A percentile compares a stretch with the other conserved stretches of the same genome.
Evolutionary conservation across 2,329 filamentous ascomycete genomes (phyloP).

Genomic region (Sporothrix variecibatus): DNA sequence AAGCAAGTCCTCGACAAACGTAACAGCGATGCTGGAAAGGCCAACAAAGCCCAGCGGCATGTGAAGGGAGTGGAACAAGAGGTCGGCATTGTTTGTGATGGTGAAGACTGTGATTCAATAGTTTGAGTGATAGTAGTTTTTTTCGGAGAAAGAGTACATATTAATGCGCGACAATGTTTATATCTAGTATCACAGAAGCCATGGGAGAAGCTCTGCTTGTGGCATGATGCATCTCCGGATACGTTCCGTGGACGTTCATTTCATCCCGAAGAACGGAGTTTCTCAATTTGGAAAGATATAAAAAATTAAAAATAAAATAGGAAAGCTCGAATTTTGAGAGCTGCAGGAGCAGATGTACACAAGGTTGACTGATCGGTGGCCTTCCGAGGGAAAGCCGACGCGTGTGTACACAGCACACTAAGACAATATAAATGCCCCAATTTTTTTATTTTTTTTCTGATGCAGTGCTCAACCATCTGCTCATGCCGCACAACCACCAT

Average conservation of each 20-base stretch:
- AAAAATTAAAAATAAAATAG: no score
- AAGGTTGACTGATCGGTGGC: neutral
- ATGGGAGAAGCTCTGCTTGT: no score
- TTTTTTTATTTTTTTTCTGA: no score
- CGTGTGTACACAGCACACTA: neutral
- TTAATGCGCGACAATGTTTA: no score
- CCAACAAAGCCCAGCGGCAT: constrained; percentile 2
- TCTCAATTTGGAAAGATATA: no score
- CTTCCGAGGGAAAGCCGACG: neutral
- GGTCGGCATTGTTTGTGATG: neutral
- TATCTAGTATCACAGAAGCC: no score
- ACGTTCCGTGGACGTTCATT: no score
- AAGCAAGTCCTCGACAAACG: constrained; percentile 7
- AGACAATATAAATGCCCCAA: neutral
- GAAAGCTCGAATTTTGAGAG: no score
- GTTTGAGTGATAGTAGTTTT: neutral
- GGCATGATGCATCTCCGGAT: no score
- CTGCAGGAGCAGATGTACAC: no score
- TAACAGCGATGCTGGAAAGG: constrained; percentile 10
- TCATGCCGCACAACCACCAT: neutral
- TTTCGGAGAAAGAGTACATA: no score
- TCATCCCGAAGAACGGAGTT: no score
- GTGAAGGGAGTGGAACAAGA: neutral
- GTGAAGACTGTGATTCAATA: neutral
- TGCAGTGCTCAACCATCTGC: neutral